phyloP scores from a whole-genome alignment of 2,329 filamentous ascomycete genomes.

The Sordariomycetes sp. region DNA sequence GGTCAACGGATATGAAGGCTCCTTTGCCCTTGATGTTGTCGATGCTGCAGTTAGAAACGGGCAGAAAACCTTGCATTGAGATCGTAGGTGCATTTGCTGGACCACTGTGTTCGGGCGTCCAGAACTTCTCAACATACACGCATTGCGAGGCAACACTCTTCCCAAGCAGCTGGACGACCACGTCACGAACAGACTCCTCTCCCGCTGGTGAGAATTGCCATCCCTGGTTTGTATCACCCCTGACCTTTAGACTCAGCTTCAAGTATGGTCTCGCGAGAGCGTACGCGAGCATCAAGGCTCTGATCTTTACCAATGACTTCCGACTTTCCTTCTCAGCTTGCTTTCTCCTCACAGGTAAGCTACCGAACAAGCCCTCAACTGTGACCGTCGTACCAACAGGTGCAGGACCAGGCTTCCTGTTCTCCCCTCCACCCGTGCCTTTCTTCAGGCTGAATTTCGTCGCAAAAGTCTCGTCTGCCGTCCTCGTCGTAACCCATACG shows the following conservation, averaged over 20 bases:
- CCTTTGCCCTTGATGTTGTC: conserved; percentile 34
- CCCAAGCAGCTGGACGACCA: conserved; percentile 54
- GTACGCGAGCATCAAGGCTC: conserved; percentile 52
- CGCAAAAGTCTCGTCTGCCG: conserved; percentile 45
- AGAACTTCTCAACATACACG: conserved; percentile 9
- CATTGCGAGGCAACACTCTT: conserved; percentile 46
- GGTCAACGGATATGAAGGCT: conserved; percentile 59
- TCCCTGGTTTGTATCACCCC: conserved; percentile 37
- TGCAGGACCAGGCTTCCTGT: conserved; percentile 30
- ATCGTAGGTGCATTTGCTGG: conserved; percentile 12
- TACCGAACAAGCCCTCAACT: conserved; percentile 48
- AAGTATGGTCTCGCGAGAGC: conserved; percentile 56
- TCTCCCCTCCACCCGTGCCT: conserved; percentile 18
- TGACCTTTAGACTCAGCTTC: conserved; percentile 50
- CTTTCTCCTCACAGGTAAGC: conserved; percentile 55
- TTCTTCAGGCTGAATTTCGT: conserved; percentile 32
- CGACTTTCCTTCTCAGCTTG: conserved; percentile 44
- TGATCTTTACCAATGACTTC: conserved; percentile 49
- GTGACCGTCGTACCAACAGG: conserved; percentile 62
- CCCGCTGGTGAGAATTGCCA: conserved; percentile 56
- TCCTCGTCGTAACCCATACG: conserved; percentile 55
- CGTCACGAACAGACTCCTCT: conserved; percentile 42
- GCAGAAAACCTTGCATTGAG: conserved; percentile 48
- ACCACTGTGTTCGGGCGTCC: not conserved
- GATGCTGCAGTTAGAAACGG: conserved; percentile 35